Evolutionary conservation across 306 rosid species (phyloP).

Genomic region (Prunus armeniaca): DNA sequence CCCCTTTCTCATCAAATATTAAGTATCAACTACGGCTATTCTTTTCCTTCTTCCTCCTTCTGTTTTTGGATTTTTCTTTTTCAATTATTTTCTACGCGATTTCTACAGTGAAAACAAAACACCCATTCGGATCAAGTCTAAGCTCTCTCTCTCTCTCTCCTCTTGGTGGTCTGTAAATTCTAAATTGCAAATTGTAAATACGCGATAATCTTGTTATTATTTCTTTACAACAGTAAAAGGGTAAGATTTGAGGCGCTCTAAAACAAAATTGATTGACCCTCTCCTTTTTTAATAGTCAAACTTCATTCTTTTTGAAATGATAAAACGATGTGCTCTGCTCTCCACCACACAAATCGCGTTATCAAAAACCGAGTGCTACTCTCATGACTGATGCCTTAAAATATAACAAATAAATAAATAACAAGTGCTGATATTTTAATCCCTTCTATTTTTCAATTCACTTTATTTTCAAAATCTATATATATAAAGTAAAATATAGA

Average conservation of each 20-base stretch:
- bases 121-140: background rate
- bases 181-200: background rate
- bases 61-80: background rate
- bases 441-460: fast-evolving
- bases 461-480: no score
- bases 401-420: no score
- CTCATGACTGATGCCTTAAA: background rate
- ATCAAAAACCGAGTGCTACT: background rate
- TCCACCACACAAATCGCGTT: background rate
- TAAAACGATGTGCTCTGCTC: background rate
- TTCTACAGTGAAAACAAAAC: background rate
- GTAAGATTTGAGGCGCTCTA: no score
- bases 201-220: background rate
- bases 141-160: background rate
- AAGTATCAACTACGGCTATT: background rate
- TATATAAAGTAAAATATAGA: no score
- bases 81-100: background rate
- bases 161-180: background rate
- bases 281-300: background rate
- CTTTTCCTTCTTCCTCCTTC: background rate
- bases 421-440: no score
- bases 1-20: background rate
- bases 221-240: background rate
- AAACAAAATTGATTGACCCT: background rate
- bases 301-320: background rate